Conservation (phyloP, 2,329 filamentous ascomycete species). For the Fusarium sp. region DNA sequence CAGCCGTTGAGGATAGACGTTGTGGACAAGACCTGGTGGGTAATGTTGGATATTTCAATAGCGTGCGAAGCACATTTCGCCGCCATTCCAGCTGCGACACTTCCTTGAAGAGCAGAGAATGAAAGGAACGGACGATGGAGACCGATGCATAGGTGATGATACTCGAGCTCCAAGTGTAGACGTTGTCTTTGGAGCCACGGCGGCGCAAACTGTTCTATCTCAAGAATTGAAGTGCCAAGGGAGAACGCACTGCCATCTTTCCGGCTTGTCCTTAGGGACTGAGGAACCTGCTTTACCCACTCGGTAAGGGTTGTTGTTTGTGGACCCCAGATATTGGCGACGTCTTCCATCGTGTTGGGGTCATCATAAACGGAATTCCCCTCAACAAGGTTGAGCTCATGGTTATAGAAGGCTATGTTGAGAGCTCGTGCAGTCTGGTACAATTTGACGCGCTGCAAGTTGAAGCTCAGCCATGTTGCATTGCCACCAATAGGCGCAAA, state of each 20-base stretch:
- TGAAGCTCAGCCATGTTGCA: slow-evolving; percentile 11
- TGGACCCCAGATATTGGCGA: background rate
- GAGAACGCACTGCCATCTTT: background rate
- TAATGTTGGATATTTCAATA: slow-evolving; percentile 5
- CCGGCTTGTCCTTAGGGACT: background rate
- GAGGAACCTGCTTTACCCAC: background rate
- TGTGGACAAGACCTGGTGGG: background rate
- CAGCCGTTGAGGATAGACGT: slow-evolving; percentile 4
- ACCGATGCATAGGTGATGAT: slow-evolving; percentile 6
- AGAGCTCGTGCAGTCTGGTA: background rate
- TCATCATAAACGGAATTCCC: background rate
- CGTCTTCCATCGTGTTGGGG: background rate
- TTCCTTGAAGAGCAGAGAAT: background rate
- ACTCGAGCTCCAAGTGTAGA: slow-evolving; percentile 1
- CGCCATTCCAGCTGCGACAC: background rate
- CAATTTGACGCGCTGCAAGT: background rate
- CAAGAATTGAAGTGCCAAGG: background rate
- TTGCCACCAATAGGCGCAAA: slow-evolving; percentile 10
- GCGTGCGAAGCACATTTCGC: slow-evolving; percentile 1
- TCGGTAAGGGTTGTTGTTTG: background rate
- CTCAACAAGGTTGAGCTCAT: background rate
- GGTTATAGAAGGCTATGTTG: background rate
- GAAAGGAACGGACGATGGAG: slow-evolving; percentile 15
- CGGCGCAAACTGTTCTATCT: slow-evolving; percentile 1
- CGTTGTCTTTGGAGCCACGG: slow-evolving; percentile 16